phyloP scores from a whole-genome alignment of 306 rosid species.

The cucumber (Cucumis sativus) region Cucumber_9930_V3 NC_026655.2:17426001-17426500 shows the following conservation, averaged over 20 bases:
- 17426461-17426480: not conserved
- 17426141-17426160: constrained; percentile 43
- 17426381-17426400: not conserved
- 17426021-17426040: constrained; percentile 20
- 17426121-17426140: constrained; percentile 31
- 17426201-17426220: constrained; percentile 95
- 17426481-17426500: constrained; percentile 1
- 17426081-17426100: constrained; percentile 25
- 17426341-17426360: not conserved
- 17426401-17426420: not conserved
- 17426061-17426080: constrained; percentile 27
- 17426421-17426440: not conserved
- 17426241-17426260: constrained; percentile 74
- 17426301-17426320: not conserved
- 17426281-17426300: not conserved
- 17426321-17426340: not conserved
- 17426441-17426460: not conserved
- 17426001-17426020: constrained; percentile 30
- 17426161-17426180: constrained; percentile 81
- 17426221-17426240: constrained; percentile 79
- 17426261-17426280: constrained; percentile 31
- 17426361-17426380: not conserved
- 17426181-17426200: constrained; percentile 45
- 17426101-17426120: constrained; percentile 62
- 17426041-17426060: constrained; percentile 22